Base-by-base conservation (phyloP, 1,139 yeast species). In the Debaryomyces sp. region DNA sequence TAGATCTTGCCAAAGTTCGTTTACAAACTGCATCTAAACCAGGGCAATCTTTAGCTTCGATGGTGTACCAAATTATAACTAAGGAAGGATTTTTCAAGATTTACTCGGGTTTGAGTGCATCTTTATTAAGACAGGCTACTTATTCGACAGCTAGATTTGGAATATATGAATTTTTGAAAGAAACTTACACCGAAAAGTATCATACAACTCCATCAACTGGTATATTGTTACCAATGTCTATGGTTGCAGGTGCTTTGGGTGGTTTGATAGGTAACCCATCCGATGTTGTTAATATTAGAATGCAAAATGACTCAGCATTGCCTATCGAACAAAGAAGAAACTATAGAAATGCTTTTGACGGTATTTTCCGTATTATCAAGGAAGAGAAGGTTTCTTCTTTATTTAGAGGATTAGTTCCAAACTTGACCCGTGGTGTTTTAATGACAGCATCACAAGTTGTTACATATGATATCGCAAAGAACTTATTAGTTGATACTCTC, bases 361-460 rank as follows among this genome's bases (percentile, higher is more conserved):
- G 96, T 6, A 68, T 89, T 34, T 60, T 67, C 48, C 76, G 85
- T 54, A 83, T 90, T 46, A 58, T 71, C n/a, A 72, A 66, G 41
- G 82, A 83, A 40, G 96, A 90, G 64, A 85, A 87, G 12, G 58
- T 77, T 2, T 49, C 60, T n/a, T 74, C 90, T 1, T 70, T 88
- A 51, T 84, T 87, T 61, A 77, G 94, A 53, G 96, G 97, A 0
- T 72, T 88, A 53, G 78, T 78, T 23, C 96, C 96, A 22, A 90
- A 90, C 62, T 77, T 89, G 58, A 78, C 85, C 2, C 78, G 96
- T 61, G 96, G 96, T 18, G 81, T 89, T 8, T 74, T 90, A 50
- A 90, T 90, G 96, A 90, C 96, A 0, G 92, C 96, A 1, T 85
- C 95, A 2, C 97, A 90, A 65, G 95, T 89, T 48, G 96, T 89